Percentiles rank a stretch among this genome's conserved stretches.
Conservation (phyloP, 2,329 filamentous ascomycete species). For the Cytospora mali region DNA sequence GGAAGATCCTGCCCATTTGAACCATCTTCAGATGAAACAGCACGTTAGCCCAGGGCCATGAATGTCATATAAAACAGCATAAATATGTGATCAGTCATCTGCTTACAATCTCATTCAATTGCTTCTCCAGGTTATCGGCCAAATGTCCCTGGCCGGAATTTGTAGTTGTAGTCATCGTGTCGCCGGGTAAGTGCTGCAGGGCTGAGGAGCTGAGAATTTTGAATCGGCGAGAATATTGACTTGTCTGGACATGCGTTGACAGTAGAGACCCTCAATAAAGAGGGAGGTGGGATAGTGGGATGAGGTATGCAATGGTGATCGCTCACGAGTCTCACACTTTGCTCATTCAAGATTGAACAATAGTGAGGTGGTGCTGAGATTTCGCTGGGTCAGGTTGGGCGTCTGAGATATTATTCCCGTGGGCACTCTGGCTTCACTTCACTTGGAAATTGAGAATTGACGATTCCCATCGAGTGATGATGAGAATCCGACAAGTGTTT, state of each 20-base stretch:
- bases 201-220: background rate
- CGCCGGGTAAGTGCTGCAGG: background rate
- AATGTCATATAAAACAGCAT: background rate
- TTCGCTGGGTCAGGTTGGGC: background rate
- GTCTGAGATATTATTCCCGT: too few relatives aligned
- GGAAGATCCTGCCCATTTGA: slow-evolving; percentile 27
- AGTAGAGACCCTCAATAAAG: background rate
- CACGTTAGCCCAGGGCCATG: slow-evolving; percentile 10
- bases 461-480: background rate
- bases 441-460: background rate
- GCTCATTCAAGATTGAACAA: background rate
- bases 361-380: background rate
- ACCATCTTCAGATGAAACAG: slow-evolving; percentile 19
- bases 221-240: background rate
- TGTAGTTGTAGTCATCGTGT: slow-evolving; percentile 9
- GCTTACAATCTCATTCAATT: slow-evolving; percentile 25
- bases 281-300: background rate
- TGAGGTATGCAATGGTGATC: background rate
- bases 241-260: background rate
- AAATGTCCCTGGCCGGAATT: slow-evolving; percentile 17
- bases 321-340: background rate
- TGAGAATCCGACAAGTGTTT: background rate
- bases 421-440: background rate
- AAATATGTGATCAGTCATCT: background rate
- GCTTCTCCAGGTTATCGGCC: slow-evolving; percentile 26